A percentile compares a stretch with the other conserved stretches of the same genome.
Evolutionary conservation across 2,329 filamentous ascomycete genomes (phyloP).

Genomic region (Aspergillus pseudoviridinutans): DNA sequence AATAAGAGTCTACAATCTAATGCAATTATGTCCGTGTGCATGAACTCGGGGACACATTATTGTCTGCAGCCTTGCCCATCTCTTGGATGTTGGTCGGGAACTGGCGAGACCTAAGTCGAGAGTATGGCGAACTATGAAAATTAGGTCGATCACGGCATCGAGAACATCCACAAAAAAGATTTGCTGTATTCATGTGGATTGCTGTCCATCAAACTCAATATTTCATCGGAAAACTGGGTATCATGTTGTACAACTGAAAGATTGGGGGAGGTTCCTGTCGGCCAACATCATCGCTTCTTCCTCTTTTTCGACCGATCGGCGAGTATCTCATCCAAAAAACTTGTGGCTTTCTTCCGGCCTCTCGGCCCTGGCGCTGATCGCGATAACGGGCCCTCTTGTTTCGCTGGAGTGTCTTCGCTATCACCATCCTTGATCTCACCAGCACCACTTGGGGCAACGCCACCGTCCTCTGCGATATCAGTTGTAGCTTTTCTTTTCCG

Average conservation of each 20-base stretch:
- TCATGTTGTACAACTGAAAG: background rate
- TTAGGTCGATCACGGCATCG: background rate
- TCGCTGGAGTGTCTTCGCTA: conserved; percentile 3
- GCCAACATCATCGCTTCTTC: conserved; percentile 35
- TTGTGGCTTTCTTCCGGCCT: conserved; percentile 40
- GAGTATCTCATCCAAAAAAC: conserved; percentile 54
- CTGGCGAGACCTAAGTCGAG: background rate
- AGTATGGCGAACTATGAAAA: background rate
- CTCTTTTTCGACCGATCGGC: conserved; percentile 48
- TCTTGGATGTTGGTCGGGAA: background rate
- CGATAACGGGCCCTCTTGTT: conserved; percentile 7
- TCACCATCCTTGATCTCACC: conserved; percentile 4
- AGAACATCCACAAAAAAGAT: background rate
- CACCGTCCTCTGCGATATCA: background rate
- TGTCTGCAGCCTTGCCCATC: background rate
- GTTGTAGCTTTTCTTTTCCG: conserved; percentile 11
- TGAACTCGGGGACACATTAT: background rate
- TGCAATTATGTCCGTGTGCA: background rate
- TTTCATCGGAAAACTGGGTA: background rate
- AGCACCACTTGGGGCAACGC: background rate
- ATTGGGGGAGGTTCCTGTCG: background rate
- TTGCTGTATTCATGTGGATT: background rate
- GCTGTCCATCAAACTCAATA: background rate
- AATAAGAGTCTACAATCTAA: background rate
- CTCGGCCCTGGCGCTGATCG: conserved; percentile 16